phyloP scores from a whole-genome alignment of 495 filamentous ascomycete species.

The Aspergillus olivimuriae region DNA sequence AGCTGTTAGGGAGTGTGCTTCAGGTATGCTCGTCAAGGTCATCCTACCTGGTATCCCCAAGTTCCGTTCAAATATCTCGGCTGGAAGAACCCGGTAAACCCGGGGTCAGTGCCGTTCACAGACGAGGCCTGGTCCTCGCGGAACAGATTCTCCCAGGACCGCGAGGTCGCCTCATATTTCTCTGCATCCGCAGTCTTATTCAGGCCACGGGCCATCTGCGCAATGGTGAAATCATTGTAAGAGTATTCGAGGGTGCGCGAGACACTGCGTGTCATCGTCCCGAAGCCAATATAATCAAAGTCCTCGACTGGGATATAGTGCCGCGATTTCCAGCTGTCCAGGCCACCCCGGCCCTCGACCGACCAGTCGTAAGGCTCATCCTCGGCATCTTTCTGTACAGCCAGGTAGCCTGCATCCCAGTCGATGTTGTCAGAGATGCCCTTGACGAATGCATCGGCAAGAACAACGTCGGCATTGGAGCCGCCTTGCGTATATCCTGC shows the following conservation, averaged over 20 bases:
- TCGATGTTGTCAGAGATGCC: constrained; percentile 55
- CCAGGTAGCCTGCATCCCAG: constrained; percentile 62
- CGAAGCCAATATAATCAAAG: constrained; percentile 66
- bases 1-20: no score
- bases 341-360: constrained; percentile 67
- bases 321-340: constrained; percentile 60
- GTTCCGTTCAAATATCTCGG: constrained; percentile 53
- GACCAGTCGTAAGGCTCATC: constrained; percentile 59
- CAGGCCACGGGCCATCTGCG: constrained; percentile 47
- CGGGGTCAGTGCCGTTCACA: constrained; percentile 33
- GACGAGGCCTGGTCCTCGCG: constrained; percentile 46
- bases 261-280: constrained; percentile 63
- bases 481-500: constrained; percentile 59
- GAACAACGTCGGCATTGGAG: constrained; percentile 67
- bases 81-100: constrained; percentile 62
- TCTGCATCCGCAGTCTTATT: constrained; percentile 47
- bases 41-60: constrained; percentile 43
- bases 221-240: constrained; percentile 63
- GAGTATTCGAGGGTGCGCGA: constrained; percentile 67
- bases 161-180: constrained; percentile 55
- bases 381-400: constrained; percentile 66
- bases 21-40: no score
- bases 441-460: constrained; percentile 72
- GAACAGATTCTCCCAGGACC: constrained; percentile 68
- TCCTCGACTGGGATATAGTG: constrained; percentile 65